A percentile compares a stretch with the other conserved stretches of the same genome.
Conservation (phyloP, 805 yeast genomes). For the Hagleromyces aurorensis region DNA sequence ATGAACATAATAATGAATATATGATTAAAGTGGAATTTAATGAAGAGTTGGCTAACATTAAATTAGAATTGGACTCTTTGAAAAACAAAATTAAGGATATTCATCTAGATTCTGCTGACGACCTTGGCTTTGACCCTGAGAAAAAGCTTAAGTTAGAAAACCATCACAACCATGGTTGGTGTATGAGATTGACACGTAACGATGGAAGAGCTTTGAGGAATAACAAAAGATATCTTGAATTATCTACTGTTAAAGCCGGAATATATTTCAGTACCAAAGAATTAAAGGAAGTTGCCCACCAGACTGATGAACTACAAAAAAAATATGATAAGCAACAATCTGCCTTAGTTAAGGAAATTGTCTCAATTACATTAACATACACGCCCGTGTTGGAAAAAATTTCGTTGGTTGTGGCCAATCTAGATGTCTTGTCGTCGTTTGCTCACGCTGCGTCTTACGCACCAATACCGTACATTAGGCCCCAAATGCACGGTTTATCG, state of each 20-base stretch:
- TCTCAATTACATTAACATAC: slow-evolving; percentile 73
- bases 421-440: slow-evolving; percentile 81
- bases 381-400: slow-evolving; percentile 67
- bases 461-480: slow-evolving; percentile 72
- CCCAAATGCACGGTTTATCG: slow-evolving; percentile 50
- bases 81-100: slow-evolving; percentile 48
- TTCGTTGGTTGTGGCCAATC: slow-evolving; percentile 53
- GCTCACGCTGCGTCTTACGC: slow-evolving; percentile 81
- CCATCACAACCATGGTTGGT: slow-evolving; percentile 88
- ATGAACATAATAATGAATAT: slow-evolving; percentile 68
- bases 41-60: slow-evolving; percentile 57
- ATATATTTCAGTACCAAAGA: slow-evolving; percentile 76
- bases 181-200: slow-evolving; percentile 83
- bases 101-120: slow-evolving; percentile 63
- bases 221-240: slow-evolving; percentile 54
- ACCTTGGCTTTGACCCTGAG: slow-evolving; percentile 72
- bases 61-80: slow-evolving; percentile 46
- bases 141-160: slow-evolving; percentile 85
- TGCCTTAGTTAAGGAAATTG: slow-evolving; percentile 73
- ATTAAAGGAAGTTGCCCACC: slow-evolving; percentile 51
- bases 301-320: slow-evolving; percentile 48
- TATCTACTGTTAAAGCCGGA: slow-evolving; percentile 92
- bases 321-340: slow-evolving; percentile 72
- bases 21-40: slow-evolving; percentile 87
- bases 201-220: slow-evolving; percentile 74